These are phyloP conservation scores for Cladosporium sp. DNA, from an alignment of 2,329 filamentous ascomycete species.

Conservation along the genomic window DNA sequence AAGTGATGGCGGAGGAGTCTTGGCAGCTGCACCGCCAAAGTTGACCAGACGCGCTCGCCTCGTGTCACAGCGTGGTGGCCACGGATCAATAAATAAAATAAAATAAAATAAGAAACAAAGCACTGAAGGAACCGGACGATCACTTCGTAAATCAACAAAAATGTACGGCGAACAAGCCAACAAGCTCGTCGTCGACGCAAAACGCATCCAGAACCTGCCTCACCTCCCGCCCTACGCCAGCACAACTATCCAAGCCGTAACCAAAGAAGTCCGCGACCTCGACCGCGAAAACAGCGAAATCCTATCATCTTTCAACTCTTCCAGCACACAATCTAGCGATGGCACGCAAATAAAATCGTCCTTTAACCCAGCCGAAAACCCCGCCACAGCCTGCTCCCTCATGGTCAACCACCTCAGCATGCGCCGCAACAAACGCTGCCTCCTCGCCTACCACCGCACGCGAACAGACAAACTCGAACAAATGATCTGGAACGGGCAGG, in stretches of 20 bases:
- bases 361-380: slow-evolving; percentile 80
- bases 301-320: slow-evolving; percentile 69
- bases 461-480: slow-evolving; percentile 88
- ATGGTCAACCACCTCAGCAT: slow-evolving; percentile 93
- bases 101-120: neutral
- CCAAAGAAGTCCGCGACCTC: slow-evolving; percentile 87
- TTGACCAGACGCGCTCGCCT: neutral
- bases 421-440: slow-evolving; percentile 91
- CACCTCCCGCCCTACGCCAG: slow-evolving; percentile 89
- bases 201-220: slow-evolving; percentile 80
- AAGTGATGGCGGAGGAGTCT: neutral
- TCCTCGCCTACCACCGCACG: slow-evolving; percentile 89
- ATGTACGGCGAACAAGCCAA: slow-evolving; percentile 76
- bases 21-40: neutral
- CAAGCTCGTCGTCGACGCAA: slow-evolving; percentile 94
- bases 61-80: neutral
- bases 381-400: slow-evolving; percentile 79
- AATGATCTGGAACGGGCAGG: slow-evolving; percentile 85
- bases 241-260: slow-evolving; percentile 80
- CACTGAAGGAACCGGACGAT: neutral
- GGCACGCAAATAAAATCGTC: slow-evolving; percentile 54
- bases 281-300: slow-evolving; percentile 78
- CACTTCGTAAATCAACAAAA: neutral
- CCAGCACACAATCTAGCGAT: slow-evolving; percentile 30
- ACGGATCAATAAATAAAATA: neutral